A percentile compares a stretch with the other conserved stretches of the same genome.
phyloP scores from a whole-genome alignment of 192 early-diverging fungal species.

The Allomyces macrogynus region DNA sequence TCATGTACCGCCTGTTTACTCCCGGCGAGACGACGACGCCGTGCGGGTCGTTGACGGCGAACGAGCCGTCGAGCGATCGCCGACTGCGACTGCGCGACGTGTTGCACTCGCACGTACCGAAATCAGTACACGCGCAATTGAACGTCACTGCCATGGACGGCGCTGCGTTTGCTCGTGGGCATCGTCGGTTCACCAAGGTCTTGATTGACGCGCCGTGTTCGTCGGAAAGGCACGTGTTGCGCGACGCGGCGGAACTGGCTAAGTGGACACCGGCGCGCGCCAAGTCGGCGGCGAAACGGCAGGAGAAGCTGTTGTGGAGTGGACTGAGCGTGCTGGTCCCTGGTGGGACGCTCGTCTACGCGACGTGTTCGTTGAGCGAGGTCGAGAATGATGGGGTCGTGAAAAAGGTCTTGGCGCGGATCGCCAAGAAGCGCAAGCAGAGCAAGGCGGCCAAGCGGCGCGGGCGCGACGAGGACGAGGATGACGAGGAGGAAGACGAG shows the following conservation, averaged over 20 bases:
- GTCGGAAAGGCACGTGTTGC: conserved; percentile 26
- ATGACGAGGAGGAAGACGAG: too few species aligned
- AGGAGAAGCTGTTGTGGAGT: conserved; percentile 13
- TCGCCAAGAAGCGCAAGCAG: conserved; percentile 10
- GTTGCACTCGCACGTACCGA: too few species aligned
- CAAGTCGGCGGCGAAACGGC: conserved; percentile 16
- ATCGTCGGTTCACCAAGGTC: conserved; percentile 9
- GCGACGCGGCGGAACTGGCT: conserved; percentile 17
- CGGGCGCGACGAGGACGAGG: too few species aligned
- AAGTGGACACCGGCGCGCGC: conserved; percentile 20
- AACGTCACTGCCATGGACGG: too few species aligned
- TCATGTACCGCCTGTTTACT: too few species aligned
- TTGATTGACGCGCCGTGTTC: conserved; percentile 33
- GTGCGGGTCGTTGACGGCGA: too few species aligned
- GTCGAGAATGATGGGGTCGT: conserved; percentile 26
- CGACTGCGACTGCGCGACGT: too few species aligned
- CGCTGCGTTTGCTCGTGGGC: too few species aligned
- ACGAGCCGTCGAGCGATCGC: too few species aligned
- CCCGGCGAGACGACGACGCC: too few species aligned
- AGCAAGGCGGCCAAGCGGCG: too few species aligned
- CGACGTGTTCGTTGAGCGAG: conserved; percentile 26
- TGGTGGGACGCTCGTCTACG: conserved; percentile 24
- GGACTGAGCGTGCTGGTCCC: conserved; percentile 14
- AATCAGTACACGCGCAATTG: too few species aligned
- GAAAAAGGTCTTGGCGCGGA: conserved; percentile 12